Evolutionary conservation across 305 asterid species (phyloP), one percentile per base, ranked within the genome.

Genomic region (Ajuga reptans): DNA sequence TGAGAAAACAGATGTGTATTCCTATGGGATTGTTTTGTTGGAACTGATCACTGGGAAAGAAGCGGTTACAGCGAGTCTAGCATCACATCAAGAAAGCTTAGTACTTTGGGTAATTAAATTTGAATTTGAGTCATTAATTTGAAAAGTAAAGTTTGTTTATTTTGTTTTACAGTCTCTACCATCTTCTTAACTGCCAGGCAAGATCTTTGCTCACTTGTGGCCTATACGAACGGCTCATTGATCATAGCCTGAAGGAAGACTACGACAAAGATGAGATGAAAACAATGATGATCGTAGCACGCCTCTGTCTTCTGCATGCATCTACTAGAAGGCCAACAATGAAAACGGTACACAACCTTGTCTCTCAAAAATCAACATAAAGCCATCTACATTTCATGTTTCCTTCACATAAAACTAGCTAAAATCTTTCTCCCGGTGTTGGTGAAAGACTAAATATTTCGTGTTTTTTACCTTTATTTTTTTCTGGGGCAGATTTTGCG

Each of bases 21-120:
- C 97, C n/a, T 90, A 78, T 55, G 97, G 97, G 47, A 92, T 87
- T 53, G 85, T 88, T 68, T 84, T 90, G 42, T 66, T 90, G 77
- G 97, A 90, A 80, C 75, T 90, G 53, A 90, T 90, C 67, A 88
- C 96, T 0, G 97, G 97, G 65, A 86, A 80, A 81, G 87, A 81
- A 73, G 97, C 89, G 3, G 66, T 77, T 56, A 79, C 75, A 58
- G 60, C 83, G 43, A 75, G 76, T 73, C 57, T 81, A 51, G 43
- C 59, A 27, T 64, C 87, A 37, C 75, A 73, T 70, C 83, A 85
- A 71, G 96, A 83, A 78, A 83, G 92, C 77, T 81, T 86, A 72
- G 89, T 87, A 57, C 79, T 81, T 72, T 78, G 90, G 96, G 96
- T 89, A 85, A 72, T 57, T 34, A 9, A 58, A 53, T 37, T 45